Conservation (phyloP, 768 basidiomycete genomes). For the Gymnopilus dilepis region DNA sequence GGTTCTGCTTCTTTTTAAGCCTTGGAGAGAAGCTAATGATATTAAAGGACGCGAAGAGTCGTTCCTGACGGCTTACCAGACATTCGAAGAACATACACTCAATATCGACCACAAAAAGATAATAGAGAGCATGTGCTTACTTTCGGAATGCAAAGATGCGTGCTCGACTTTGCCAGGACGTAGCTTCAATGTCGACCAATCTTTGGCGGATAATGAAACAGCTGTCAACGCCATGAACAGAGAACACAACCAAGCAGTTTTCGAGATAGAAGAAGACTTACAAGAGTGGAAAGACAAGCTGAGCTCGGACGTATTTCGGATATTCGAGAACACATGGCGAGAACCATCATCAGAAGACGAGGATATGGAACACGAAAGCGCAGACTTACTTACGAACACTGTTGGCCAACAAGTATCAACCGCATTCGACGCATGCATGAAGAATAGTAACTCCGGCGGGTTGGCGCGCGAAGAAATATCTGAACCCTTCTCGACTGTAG, state of each 20-base stretch:
- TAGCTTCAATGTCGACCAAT: background rate
- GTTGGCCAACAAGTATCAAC: background rate
- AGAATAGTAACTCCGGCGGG: too few relatives aligned
- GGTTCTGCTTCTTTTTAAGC: slow-evolving; percentile 8
- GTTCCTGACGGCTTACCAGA: background rate
- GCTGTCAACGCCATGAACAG: background rate
- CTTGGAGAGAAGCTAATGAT: background rate
- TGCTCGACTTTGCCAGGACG: background rate
- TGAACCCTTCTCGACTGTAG: background rate
- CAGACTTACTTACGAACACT: background rate
- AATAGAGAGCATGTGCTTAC: background rate
- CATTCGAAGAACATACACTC: background rate
- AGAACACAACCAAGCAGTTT: background rate
- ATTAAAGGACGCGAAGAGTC: background rate
- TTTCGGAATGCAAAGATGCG: background rate
- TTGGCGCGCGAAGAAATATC: background rate
- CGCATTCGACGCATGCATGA: background rate
- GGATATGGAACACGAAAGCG: background rate
- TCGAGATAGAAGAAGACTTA: background rate
- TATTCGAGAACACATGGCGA: background rate
- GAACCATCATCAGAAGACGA: background rate
- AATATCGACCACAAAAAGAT: background rate
- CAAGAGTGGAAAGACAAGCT: background rate
- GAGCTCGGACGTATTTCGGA: background rate
- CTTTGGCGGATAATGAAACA: background rate